Evolutionary conservation across 2,329 filamentous ascomycete species (phyloP), one percentile per base, ranked within the genome.

Genomic region (Epichloe gansuensis): DNA sequence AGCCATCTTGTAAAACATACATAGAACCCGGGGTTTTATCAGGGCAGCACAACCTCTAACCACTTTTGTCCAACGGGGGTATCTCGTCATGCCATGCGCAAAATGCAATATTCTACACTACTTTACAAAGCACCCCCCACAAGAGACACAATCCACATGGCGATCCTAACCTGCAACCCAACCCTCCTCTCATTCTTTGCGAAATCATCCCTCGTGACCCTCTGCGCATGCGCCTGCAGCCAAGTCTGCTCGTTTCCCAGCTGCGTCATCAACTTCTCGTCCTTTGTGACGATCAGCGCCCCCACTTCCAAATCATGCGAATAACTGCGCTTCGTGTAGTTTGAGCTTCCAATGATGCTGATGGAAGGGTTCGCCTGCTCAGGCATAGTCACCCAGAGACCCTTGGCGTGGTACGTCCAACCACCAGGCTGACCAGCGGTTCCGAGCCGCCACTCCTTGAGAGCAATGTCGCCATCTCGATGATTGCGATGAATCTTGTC

Each of bases 321-420:
- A 68, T 98, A 97, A 63, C 88, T 94, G 34, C 93, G 77, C 66
- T 93, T 90, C 0, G 93, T 98, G 68, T 97, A 98, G 64, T 98
- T 98, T 9, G 86, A 93, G 64, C 87, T 94, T 1, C 93, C 93
- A 1, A 98, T 79, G 17, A 97, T 75, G 35, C 84, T 94, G 51
- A 97, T 74, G 47, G 84, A 83, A 0, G 89, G 89, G 40, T 82
- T 71, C 38, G 74, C 66, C 46, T 84, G 78, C 2, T 75, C 72
- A 0, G 85, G 80, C 51, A 91, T 74, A 0, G 87, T 88, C 27
- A 96, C 76, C 91, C 91, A 97, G 2, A 97, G 74, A 0, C 93
- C 93, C 68, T 98, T 98, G 47, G 93, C 93, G 62, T 98, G 93
- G 67, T 98, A 98, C 0, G 91, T 96, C 93, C 94, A 98, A 1